These are phyloP conservation scores for Skeletonema tropicum DNA, from an alignment of 108 stramenopile species.

Conservation along the genomic window DNA sequence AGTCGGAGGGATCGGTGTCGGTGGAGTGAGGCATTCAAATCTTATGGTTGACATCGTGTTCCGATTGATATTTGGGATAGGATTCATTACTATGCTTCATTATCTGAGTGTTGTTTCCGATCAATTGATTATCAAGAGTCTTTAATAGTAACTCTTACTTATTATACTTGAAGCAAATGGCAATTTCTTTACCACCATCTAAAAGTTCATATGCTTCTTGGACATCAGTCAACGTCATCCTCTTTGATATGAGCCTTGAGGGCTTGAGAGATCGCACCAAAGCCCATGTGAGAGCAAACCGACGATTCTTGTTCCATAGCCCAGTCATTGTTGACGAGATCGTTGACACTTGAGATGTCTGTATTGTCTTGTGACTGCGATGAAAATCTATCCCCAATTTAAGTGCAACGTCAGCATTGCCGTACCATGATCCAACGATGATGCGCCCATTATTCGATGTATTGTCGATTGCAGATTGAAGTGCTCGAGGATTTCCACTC, in stretches of 20 bases:
- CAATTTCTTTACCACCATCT: slow-evolving; percentile 67
- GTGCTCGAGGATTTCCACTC: slow-evolving; percentile 81
- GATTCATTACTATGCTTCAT: slow-evolving; percentile 41
- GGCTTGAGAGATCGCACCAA: slow-evolving; percentile 73
- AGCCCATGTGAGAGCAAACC: slow-evolving; percentile 87
- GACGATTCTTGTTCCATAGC: slow-evolving; percentile 85
- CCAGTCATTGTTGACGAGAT: slow-evolving; percentile 66
- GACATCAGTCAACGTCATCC: slow-evolving; percentile 52
- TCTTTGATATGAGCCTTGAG: slow-evolving; percentile 74
- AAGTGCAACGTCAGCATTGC: slow-evolving; percentile 68
- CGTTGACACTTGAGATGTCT: slow-evolving; percentile 87
- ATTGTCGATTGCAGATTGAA: slow-evolving; percentile 87
- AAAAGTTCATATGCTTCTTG: slow-evolving; percentile 77
- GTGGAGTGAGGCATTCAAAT: slow-evolving; percentile 32
- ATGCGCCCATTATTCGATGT: slow-evolving; percentile 80
- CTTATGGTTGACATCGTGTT: slow-evolving; percentile 24
- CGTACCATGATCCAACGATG: slow-evolving; percentile 91
- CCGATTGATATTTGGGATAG: slow-evolving; percentile 30
- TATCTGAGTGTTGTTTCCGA: slow-evolving; percentile 38
- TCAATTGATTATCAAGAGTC: slow-evolving; percentile 24
- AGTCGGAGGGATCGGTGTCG: slow-evolving; percentile 40
- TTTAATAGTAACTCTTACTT: background rate
- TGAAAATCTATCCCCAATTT: slow-evolving; percentile 93
- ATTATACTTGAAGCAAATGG: slow-evolving; percentile 69
- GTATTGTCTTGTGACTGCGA: slow-evolving; percentile 85